These are phyloP conservation scores for Xylaria sp. DNA, from an alignment of 2,329 filamentous ascomycete species.

Conservation along the genomic window DNA sequence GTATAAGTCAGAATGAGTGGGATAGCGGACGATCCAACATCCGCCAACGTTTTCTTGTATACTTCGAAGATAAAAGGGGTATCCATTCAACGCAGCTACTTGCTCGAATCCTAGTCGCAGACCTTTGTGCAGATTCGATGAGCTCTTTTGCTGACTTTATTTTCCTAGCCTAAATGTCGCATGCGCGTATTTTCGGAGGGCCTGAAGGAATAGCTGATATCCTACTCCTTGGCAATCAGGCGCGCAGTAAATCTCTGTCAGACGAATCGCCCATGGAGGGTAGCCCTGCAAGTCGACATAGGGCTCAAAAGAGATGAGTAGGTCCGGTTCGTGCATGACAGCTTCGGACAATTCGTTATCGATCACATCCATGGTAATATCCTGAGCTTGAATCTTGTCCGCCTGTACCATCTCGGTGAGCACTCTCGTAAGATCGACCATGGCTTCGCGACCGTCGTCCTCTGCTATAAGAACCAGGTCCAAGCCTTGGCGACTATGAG, in stretches of 20 bases:
- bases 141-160: conserved; percentile 31
- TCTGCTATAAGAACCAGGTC: conserved; percentile 74
- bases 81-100: conserved; percentile 4
- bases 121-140: background rate
- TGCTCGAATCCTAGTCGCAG: background rate
- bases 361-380: conserved; percentile 81
- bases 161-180: conserved; percentile 84
- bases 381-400: conserved; percentile 70
- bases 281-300: conserved; percentile 82
- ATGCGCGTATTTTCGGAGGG: conserved; percentile 74
- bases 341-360: conserved; percentile 78
- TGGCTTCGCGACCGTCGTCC: conserved; percentile 84
- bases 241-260: conserved; percentile 87
- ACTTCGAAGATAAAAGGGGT: background rate
- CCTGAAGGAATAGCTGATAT: conserved; percentile 88
- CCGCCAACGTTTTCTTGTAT: background rate
- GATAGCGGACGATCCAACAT: conserved; percentile 69
- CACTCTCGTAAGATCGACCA: conserved; percentile 93
- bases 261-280: conserved; percentile 89
- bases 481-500: conserved; percentile 36
- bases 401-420: conserved; percentile 92
- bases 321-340: conserved; percentile 83
- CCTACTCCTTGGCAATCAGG: conserved; percentile 76
- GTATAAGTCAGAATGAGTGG: conserved; percentile 57
- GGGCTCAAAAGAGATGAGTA: conserved; percentile 82